Evolutionary conservation across 345 rosid genomes (phyloP).

Genomic region (Physaria fendleri): DNA sequence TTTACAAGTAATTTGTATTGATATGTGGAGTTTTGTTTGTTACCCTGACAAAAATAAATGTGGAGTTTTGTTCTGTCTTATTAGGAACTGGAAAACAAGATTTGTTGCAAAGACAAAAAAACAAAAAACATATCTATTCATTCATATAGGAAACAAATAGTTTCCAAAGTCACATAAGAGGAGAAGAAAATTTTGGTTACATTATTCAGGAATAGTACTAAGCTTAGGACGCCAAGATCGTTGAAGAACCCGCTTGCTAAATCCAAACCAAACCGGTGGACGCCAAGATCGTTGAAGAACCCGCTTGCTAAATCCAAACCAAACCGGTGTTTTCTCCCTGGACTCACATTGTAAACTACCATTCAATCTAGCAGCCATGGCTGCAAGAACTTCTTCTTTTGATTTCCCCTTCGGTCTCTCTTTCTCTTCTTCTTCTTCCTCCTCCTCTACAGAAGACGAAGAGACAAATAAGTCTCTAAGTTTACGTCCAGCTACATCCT

Average conservation of each 20-base stretch:
- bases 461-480: constrained; percentile 70
- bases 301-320: constrained; percentile 64
- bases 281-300: constrained; percentile 49
- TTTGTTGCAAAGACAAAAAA: constrained; percentile 2
- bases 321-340: constrained; percentile 37
- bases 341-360: neutral
- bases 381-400: constrained; percentile 27
- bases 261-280: constrained; percentile 65
- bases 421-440: neutral
- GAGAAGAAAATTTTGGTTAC: neutral
- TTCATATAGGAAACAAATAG: constrained; percentile 6
- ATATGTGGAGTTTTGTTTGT: neutral
- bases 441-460: constrained; percentile 29
- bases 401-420: constrained; percentile 18
- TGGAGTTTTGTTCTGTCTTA: neutral
- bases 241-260: constrained; percentile 48
- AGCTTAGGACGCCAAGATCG: constrained; percentile 85
- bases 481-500: constrained; percentile 32
- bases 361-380: constrained; percentile 23
- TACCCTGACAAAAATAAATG: too few relatives aligned
- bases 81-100: too few relatives aligned
- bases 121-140: neutral
- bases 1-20: too few relatives aligned
- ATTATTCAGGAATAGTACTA: constrained; percentile 48
- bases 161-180: constrained; percentile 3